These are phyloP conservation scores for Fraxinus sp. DNA, from an alignment of 305 asterid species.

Conservation along the genomic window DNA sequence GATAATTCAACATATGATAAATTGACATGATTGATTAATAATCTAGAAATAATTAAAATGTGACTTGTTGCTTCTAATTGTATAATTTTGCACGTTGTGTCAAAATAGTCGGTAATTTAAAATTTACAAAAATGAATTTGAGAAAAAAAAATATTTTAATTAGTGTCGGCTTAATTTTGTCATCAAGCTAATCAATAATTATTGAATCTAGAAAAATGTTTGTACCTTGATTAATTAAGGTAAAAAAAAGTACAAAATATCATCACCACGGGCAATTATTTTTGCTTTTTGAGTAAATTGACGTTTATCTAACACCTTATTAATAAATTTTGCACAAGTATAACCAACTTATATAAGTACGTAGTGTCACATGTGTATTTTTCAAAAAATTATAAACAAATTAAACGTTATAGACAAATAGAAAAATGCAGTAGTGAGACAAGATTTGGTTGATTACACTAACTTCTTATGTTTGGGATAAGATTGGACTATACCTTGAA, in stretches of 20 bases:
- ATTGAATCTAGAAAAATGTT: background rate
- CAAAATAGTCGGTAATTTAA: too few relatives aligned
- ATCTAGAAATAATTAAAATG: too few relatives aligned
- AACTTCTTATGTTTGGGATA: background rate
- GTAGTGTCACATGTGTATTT: background rate
- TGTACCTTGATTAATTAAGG: background rate
- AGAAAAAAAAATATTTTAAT: too few relatives aligned
- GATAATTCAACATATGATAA: too few relatives aligned
- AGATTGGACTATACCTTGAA: background rate
- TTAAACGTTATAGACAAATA: background rate
- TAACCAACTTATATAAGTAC: too few relatives aligned
- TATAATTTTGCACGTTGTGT: too few relatives aligned
- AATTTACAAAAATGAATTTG: too few relatives aligned
- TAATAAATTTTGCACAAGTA: background rate
- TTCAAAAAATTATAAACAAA: background rate
- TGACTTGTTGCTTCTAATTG: too few relatives aligned
- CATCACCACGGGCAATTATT: background rate
- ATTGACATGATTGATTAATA: too few relatives aligned
- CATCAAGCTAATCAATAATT: background rate
- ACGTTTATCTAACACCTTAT: background rate
- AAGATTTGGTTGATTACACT: background rate
- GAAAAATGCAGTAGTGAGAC: background rate
- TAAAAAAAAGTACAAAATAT: background rate
- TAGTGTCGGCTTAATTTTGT: background rate
- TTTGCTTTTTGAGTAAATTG: background rate